A percentile compares a stretch with the other conserved stretches of the same genome.
Conservation (phyloP, 169 alveolate genomes). For the Cryptosporidium tyzzeri region DNA sequence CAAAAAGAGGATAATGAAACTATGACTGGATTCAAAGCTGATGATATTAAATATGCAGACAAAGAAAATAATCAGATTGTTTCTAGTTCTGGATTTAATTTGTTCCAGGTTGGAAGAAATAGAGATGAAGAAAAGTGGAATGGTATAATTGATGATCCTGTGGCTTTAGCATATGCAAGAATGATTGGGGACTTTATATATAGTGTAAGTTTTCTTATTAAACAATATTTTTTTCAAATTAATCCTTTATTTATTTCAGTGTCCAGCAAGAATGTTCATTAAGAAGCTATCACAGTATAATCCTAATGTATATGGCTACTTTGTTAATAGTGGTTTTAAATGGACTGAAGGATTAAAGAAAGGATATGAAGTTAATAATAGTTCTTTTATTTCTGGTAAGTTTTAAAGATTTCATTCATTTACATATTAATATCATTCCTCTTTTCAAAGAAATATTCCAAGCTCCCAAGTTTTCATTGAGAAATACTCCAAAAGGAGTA, state of each 20-base stretch:
- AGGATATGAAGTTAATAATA: constrained; percentile 39
- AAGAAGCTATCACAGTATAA: constrained; percentile 34
- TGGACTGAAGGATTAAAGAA: constrained; percentile 59
- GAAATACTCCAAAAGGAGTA: constrained; percentile 56
- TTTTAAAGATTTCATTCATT: neutral
- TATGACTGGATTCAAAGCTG: neutral
- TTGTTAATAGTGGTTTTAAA: constrained; percentile 35
- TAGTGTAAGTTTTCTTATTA: constrained; percentile 49
- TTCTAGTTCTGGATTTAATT: constrained; percentile 63
- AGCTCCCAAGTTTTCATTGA: constrained; percentile 52
- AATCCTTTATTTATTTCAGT: constrained; percentile 15
- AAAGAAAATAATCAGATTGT: constrained; percentile 22
- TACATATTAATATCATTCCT: neutral
- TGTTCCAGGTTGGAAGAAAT: constrained; percentile 48
- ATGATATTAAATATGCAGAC: neutral
- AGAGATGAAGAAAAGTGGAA: constrained; percentile 66
- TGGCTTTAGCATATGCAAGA: constrained; percentile 67
- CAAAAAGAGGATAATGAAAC: neutral
- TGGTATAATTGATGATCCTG: constrained; percentile 51
- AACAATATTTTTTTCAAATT: neutral
- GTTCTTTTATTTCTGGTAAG: constrained; percentile 64
- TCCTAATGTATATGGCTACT: constrained; percentile 65
- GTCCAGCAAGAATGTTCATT: constrained; percentile 63
- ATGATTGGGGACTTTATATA: constrained; percentile 60
- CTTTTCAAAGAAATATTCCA: constrained; percentile 38